Evolutionary conservation across 139 green algal genomes (phyloP), one percentile per base, ranked within the genome.

Genomic region (Spirogloea muscicola): DNA sequence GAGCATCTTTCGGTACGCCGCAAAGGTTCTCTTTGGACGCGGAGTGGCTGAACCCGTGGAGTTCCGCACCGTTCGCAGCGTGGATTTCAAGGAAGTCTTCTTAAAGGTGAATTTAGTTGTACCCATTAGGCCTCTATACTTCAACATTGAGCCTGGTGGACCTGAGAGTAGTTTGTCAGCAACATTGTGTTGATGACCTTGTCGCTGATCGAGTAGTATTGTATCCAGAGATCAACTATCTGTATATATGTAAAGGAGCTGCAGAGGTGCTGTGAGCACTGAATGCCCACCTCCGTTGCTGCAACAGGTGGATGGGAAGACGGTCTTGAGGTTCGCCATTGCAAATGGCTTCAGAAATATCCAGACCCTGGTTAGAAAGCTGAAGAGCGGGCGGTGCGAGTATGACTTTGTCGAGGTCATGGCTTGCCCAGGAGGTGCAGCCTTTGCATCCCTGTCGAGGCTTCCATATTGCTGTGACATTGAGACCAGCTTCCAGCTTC

Each of bases 351-450:
- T 98, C 81, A 76, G 91, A 1, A 98, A 98, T 85, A 98, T 99
- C 68, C 94, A 99, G 79, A 91, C 89, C 1, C 62, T 98, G 1
- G 74, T 98, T 51, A 83, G 93, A 5, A 91, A 92, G 78, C 81
- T 96, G 2, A 96, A 96, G 85, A 58, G 74, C 9, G 63, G 73
- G 2, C 72, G 74, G 3, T 94, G 90, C 80, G 71, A 86, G 42
- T 97, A 96, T 62, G 78, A 97, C 42, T 98, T 92, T 59, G 88
- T 98, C 2, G 94, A 98, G 69, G 86, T 97, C 27, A 99, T 99
- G 94, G 94, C 94, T 2, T 99, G 94, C 81, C 94, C 94, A 0
- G 55, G 42, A 79, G 72, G 72, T 79, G 58, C n/a, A n/a, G n/a
- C n/a, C n/a, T 31, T 21, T 55, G 21, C 21, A 55, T 55, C 46